Evolutionary conservation across 1,284 basidiomycete genomes (phyloP).

Genomic region (Marasmius oreades): DNA sequence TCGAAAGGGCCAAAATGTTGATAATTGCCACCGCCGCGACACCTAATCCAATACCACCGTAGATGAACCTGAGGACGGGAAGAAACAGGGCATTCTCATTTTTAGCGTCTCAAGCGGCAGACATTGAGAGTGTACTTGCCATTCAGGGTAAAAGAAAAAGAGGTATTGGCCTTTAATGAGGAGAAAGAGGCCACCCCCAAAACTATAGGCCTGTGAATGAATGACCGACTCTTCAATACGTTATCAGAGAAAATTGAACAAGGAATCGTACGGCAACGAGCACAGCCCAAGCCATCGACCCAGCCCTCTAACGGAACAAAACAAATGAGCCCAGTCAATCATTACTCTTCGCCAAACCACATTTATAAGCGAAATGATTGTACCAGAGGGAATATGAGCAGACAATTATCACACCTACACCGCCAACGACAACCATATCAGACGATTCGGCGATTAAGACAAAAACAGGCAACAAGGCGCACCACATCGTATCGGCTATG

Average conservation of each 20-base stretch:
- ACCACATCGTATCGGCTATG: conserved; percentile 5
- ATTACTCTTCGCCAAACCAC: conserved; percentile 4
- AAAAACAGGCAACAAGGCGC: not conserved
- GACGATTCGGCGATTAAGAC: conserved; percentile 8
- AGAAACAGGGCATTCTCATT: not conserved
- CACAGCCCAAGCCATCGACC: conserved; percentile 73
- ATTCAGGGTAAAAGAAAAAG: conserved; percentile 72
- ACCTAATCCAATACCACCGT: conserved; percentile 66
- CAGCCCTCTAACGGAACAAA: conserved; percentile 50
- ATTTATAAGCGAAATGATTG: conserved; percentile 23
- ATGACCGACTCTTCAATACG: conserved; percentile 8
- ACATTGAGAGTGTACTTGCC: conserved; percentile 36
- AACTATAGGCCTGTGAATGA: conserved; percentile 53
- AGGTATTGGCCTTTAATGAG: conserved; percentile 63
- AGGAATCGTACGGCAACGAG: conserved; percentile 52
- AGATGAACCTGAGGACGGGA: conserved; percentile 55
- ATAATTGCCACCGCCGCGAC: conserved; percentile 55
- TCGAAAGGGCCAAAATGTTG: conserved; percentile 63
- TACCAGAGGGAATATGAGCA: conserved; percentile 65
- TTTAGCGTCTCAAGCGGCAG: conserved; percentile 1
- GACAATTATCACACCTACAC: conserved; percentile 69
- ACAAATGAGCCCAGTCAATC: conserved; percentile 26
- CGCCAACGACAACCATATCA: conserved; percentile 8
- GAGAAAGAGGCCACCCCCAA: conserved; percentile 67
- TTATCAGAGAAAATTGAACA: not conserved